Evolutionary conservation across 1,284 basidiomycete species (phyloP).

Genomic region (Exsudoporus floridanus): DNA sequence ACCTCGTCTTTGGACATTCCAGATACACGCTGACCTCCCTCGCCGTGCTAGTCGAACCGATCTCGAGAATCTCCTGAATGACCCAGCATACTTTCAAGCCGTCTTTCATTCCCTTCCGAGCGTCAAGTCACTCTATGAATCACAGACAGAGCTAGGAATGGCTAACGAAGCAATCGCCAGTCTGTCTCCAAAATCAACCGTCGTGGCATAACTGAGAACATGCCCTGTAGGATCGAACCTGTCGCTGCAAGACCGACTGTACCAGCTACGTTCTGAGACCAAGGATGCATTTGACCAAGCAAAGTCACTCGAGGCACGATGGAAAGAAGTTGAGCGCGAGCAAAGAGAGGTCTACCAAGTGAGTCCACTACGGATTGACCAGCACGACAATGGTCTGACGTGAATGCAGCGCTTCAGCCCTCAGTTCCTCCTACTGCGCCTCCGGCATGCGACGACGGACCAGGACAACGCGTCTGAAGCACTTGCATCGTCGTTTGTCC

Average conservation of each 20-base stretch:
- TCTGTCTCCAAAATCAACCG: slow-evolving; percentile 41
- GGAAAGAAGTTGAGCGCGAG: slow-evolving; percentile 83
- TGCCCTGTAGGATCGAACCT: slow-evolving; percentile 59
- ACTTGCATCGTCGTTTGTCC: slow-evolving; percentile 77
- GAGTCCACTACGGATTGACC: slow-evolving; percentile 19
- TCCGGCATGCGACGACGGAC: slow-evolving; percentile 81
- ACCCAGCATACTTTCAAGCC: slow-evolving; percentile 84
- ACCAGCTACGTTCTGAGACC: slow-evolving; percentile 74
- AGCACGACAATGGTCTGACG: slow-evolving; percentile 9
- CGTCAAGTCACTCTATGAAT: slow-evolving; percentile 72
- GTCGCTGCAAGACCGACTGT: slow-evolving; percentile 69
- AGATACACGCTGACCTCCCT: slow-evolving; percentile 7
- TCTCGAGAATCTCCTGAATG: slow-evolving; percentile 81
- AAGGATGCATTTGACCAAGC: slow-evolving; percentile 84
- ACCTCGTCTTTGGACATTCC: slow-evolving; percentile 6
- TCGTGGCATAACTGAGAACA: slow-evolving; percentile 8
- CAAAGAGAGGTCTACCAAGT: slow-evolving; percentile 89
- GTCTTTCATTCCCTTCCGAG: slow-evolving; percentile 75
- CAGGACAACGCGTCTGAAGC: slow-evolving; percentile 88
- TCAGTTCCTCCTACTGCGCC: slow-evolving; percentile 82
- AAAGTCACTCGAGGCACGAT: slow-evolving; percentile 72
- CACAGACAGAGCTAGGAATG: slow-evolving; percentile 73
- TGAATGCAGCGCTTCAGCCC: slow-evolving; percentile 72
- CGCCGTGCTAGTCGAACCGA: slow-evolving; percentile 64
- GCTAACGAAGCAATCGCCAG: slow-evolving; percentile 85